Evolutionary conservation across 495 filamentous ascomycete genomes (phyloP), one percentile per base, ranked within the genome.

Genomic region (Ramalina intermedia): DNA sequence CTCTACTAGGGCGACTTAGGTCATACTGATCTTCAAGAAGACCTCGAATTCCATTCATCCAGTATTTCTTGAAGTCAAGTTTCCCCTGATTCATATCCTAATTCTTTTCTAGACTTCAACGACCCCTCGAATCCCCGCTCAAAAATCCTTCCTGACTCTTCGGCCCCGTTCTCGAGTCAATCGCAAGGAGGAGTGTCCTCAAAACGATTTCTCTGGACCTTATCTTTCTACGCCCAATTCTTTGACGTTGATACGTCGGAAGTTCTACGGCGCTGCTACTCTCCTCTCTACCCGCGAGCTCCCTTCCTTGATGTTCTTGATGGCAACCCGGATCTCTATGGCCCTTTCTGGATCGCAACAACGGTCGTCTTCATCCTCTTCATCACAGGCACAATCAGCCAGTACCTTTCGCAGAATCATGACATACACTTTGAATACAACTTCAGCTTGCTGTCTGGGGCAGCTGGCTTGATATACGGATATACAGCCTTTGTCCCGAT

Each of bases 11-110:
- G 91, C 64, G 91, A 98, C 70, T 82, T 98, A 52, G 91, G 91
- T 58, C 87, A 96, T 68, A 96, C 91, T 33, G 91, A 98, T 66
- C 80, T 96, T 12, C 85, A 96, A 72, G 89, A 94, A 62, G 93
- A 96, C 69, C 87, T 96, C 54, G 93, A 96, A 75, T 98, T 98
- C 70, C 91, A 98, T 74, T 80, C 84, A 57, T 94, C 87, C 41
- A 85, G 82, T 86, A 68, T 55, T 68, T 59, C 35, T 29, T 37
- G 29, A 9, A 43, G 43, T n/a, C 38, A 27, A 17, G 20, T 23
- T 29, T 52, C 1, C 11, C 16, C 23, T 20, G 40, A 9, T 9
- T 39, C 8, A 16, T 40, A 12, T 9, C 46, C 36, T 41, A 26
- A 49, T 14, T 1, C 4, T 2, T 3, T 17, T 11, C 21, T 49